Conservation (phyloP, 2,329 filamentous ascomycete genomes). For the Paraphaeosphaeria minitans region DNA sequence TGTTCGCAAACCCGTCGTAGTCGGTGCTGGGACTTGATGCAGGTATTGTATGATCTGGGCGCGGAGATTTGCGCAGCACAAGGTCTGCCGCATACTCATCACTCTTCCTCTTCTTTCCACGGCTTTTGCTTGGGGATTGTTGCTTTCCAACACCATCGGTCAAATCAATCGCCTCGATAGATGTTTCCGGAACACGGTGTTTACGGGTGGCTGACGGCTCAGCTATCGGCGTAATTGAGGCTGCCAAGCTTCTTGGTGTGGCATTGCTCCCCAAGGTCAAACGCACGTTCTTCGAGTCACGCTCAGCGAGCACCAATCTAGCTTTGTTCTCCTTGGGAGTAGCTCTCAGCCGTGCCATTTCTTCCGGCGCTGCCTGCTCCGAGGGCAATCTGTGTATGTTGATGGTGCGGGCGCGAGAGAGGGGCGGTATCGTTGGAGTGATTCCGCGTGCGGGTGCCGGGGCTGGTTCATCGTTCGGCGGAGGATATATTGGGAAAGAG, state of each 20-base stretch:
- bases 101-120: constrained; percentile 53
- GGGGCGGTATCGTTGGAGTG: constrained; percentile 24
- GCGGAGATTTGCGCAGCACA: constrained; percentile 22
- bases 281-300: constrained; percentile 22
- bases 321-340: constrained; percentile 52
- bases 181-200: constrained; percentile 19
- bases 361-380: constrained; percentile 15
- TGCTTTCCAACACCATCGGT: constrained; percentile 33
- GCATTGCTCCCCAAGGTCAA: constrained; percentile 10
- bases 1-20: constrained; percentile 43
- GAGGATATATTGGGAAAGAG: constrained; percentile 16
- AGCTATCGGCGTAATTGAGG: constrained; percentile 15
- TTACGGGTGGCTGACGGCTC: constrained; percentile 11
- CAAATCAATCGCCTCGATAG: constrained; percentile 45
- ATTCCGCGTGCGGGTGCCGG: constrained; percentile 20
- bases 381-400: constrained; percentile 32
- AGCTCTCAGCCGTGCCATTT: constrained; percentile 53
- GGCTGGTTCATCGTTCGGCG: constrained; percentile 27
- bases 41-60: constrained; percentile 18
- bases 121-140: constrained; percentile 26
- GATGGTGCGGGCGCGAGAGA: constrained; percentile 26
- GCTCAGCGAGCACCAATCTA: constrained; percentile 37
- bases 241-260: constrained; percentile 11
- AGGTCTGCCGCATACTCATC: constrained; percentile 48
- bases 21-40: constrained; percentile 22